phyloP scores from a whole-genome alignment of 2,329 filamentous ascomycete species.

The Neophaeococcomyces aloes region DNA sequence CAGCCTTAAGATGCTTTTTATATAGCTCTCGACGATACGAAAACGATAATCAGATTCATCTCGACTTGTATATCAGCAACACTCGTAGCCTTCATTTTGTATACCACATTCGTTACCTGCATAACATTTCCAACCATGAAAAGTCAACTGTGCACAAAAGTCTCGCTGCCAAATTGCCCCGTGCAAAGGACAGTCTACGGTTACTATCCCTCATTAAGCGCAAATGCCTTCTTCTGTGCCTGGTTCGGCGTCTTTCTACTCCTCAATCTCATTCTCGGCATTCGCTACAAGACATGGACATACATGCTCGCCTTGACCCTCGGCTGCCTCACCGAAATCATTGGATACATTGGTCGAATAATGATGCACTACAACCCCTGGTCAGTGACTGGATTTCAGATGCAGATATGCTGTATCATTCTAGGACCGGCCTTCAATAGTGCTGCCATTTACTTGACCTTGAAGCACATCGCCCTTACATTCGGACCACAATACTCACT shows the following conservation, averaged over 20 bases:
- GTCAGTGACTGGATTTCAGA: slow-evolving; percentile 39
- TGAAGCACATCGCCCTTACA: slow-evolving; percentile 47
- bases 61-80: too few species aligned
- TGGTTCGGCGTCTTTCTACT: slow-evolving; percentile 42
- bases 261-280: slow-evolving; percentile 39
- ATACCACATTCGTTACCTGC: not conserved
- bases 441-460: slow-evolving; percentile 46
- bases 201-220: slow-evolving; percentile 43
- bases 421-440: slow-evolving; percentile 47
- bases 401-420: slow-evolving; percentile 46
- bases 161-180: slow-evolving; percentile 20
- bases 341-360: slow-evolving; percentile 48
- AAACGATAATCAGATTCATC: too few species aligned
- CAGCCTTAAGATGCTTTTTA: too few species aligned
- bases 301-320: slow-evolving; percentile 39
- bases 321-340: slow-evolving; percentile 41
- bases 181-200: slow-evolving; percentile 41
- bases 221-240: slow-evolving; percentile 43
- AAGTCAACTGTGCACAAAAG: not conserved
- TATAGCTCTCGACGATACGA: too few species aligned
- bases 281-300: slow-evolving; percentile 46
- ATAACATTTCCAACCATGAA: slow-evolving; percentile 8
- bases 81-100: not conserved
- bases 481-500: slow-evolving; percentile 43
- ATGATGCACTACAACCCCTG: slow-evolving; percentile 45